Percentiles rank a stretch among this genome's conserved stretches.
Conservation (phyloP, 257 asterid species). For the Pogostemon cablin region DNA sequence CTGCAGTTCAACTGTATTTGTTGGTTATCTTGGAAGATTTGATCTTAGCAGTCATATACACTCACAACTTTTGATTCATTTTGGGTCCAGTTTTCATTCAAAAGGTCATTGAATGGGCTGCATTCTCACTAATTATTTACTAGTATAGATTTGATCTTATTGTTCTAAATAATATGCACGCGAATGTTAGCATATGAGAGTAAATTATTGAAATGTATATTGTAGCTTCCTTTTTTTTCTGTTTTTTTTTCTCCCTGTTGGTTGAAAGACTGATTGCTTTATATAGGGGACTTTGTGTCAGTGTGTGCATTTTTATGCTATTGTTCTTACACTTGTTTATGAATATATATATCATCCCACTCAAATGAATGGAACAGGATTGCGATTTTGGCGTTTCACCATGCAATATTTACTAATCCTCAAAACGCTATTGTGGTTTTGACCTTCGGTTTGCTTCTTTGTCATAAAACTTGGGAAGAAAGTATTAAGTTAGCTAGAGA, state of each 20-base stretch:
- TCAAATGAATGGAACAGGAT: constrained; percentile 58
- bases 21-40: not conserved
- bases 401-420: constrained; percentile 64
- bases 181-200: not conserved
- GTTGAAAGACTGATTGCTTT: constrained; percentile 28
- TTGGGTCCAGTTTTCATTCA: constrained; percentile 12
- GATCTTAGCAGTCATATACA: not conserved
- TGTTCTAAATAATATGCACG: not conserved
- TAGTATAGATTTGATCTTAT: not conserved
- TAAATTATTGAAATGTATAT: constrained; percentile 19
- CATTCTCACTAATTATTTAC: not conserved
- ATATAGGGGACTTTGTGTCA: not conserved
- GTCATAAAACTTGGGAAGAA: constrained; percentile 64
- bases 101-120: not conserved
- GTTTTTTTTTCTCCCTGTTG: not conserved
- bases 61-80: not conserved
- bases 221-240: constrained; percentile 2
- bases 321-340: not conserved
- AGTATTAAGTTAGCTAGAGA: constrained; percentile 65
- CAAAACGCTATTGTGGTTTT: constrained; percentile 64
- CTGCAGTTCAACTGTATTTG: not conserved
- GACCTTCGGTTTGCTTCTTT: constrained; percentile 81
- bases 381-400: constrained; percentile 76
- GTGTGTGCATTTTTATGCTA: not conserved
- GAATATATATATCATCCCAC: constrained; percentile 3